Conservation (phyloP, 495 filamentous ascomycete species). For the Xylaria flabelliformis region DNA sequence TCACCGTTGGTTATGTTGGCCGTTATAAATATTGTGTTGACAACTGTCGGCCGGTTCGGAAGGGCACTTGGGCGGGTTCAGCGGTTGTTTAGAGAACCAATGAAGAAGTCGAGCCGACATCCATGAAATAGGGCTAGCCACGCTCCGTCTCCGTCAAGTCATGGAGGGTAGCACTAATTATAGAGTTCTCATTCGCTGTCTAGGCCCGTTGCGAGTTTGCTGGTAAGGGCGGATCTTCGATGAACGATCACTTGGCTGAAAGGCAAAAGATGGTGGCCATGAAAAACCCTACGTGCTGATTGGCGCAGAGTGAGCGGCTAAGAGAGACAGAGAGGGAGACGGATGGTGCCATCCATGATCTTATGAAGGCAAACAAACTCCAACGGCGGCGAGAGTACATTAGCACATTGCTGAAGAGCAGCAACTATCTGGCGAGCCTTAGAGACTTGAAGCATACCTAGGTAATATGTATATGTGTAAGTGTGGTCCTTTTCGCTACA, state of each 20-base stretch:
- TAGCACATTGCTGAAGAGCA: constrained; percentile 15
- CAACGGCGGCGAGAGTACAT: constrained; percentile 9
- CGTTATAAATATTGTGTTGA: constrained; percentile 18
- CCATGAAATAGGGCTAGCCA: constrained; percentile 18
- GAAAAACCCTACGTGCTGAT: constrained; percentile 18
- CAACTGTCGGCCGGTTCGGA: constrained; percentile 17
- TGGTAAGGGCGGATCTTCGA: constrained; percentile 21
- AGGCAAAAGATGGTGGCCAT: constrained; percentile 4
- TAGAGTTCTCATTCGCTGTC: constrained; percentile 8
- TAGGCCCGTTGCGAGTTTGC: constrained; percentile 14
- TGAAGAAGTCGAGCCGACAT: neutral
- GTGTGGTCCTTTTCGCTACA: constrained; percentile 9
- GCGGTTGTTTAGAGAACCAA: constrained; percentile 20
- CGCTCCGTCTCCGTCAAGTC: constrained; percentile 12
- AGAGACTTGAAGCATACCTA: neutral
- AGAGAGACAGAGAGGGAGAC: neutral
- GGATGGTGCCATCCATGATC: constrained; percentile 6
- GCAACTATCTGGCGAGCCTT: neutral
- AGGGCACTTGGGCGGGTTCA: constrained; percentile 19
- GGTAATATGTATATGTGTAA: neutral
- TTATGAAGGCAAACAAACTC: constrained; percentile 2
- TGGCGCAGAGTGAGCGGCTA: constrained; percentile 1
- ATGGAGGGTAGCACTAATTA: constrained; percentile 20
- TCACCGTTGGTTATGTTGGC: constrained; percentile 16
- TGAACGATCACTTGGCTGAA: neutral